Percentiles rank a stretch among this genome's conserved stretches.
phyloP scores from a whole-genome alignment of 2,329 filamentous ascomycete species.

The Mycosphaerella sp. region DNA sequence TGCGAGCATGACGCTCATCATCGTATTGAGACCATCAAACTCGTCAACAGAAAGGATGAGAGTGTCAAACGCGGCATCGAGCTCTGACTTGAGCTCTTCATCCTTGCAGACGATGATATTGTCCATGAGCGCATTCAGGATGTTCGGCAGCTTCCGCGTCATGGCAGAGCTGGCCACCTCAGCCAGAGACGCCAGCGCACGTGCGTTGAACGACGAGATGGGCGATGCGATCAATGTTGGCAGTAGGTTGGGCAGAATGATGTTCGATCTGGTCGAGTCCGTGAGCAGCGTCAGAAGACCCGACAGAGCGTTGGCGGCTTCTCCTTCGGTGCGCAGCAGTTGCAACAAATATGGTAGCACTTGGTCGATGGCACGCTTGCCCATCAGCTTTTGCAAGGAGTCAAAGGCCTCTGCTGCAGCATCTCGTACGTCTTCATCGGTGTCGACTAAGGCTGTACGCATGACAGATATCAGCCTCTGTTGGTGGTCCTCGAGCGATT shows the following conservation, averaged over 20 bases:
- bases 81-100: constrained; percentile 63
- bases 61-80: constrained; percentile 76
- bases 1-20: constrained; percentile 86
- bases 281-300: constrained; percentile 91
- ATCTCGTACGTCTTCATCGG: constrained; percentile 82
- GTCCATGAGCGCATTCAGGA: constrained; percentile 91
- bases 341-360: constrained; percentile 88
- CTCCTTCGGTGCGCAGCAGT: constrained; percentile 75
- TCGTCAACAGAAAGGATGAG: constrained; percentile 92
- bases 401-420: constrained; percentile 97
- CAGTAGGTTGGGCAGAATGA: constrained; percentile 92
- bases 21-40: constrained; percentile 87
- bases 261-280: constrained; percentile 87
- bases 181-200: constrained; percentile 83
- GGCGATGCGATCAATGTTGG: constrained; percentile 85
- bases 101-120: constrained; percentile 75
- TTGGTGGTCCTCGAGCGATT: constrained; percentile 88
- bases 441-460: constrained; percentile 83
- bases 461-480: constrained; percentile 93
- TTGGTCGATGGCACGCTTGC: constrained; percentile 91
- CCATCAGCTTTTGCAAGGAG: constrained; percentile 83
- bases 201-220: constrained; percentile 91
- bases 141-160: constrained; percentile 80
- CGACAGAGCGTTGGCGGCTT: constrained; percentile 86
- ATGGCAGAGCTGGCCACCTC: constrained; percentile 86